Base-by-base conservation (phyloP, 177 flowering plant genomes). In the Vitis hybrid region DNA sequence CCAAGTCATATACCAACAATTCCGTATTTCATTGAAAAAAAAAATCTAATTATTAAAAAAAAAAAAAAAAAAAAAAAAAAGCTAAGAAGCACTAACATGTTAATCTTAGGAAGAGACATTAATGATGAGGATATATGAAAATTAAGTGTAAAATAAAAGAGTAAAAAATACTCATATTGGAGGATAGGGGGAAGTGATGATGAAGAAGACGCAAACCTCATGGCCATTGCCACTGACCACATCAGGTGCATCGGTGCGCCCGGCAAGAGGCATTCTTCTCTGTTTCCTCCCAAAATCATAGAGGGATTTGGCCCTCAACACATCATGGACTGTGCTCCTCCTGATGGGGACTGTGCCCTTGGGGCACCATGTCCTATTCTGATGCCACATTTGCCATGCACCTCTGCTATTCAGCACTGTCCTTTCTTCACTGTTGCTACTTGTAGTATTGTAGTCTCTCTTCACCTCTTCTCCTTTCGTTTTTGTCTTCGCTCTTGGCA, bases 301-400 rank as follows among this genome's bases (percentile, higher is more conserved):
- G 77, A 90, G 70, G 56, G 99, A 95, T 67, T 91, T 93, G 67
- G 97, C 89, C 80, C 99, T 85, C 73, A 95, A 51, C 4, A 95
- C 98, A 78, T 95, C 99, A 48, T 83, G 52, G 64, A 82, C 84
- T 14, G 88, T 67, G 85, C 88, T 91, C 52, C 99, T 89, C 67
- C 98, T 80, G 5, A 95, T 74, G 0, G 99, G 98, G 60, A 95
- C 81, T 0, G 94, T 93, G 0, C 97, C 98, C 71, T 80, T 84
- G 0, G 99, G 98, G 67, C 99, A 95, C 58, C 86, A 52, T 12
- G 82, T 80, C 30, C 93, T 96, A 19, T 79, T 89, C 32, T 70
- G 62, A 68, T 91, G 99, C 99, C 99, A 95, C 68, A 77, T 79
- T 77, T 93, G 99, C 94, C 92, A 91, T 75, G 88, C 83, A 62